Conservation (phyloP, 345 rosid genomes). For the Moringa oleifera region DNA sequence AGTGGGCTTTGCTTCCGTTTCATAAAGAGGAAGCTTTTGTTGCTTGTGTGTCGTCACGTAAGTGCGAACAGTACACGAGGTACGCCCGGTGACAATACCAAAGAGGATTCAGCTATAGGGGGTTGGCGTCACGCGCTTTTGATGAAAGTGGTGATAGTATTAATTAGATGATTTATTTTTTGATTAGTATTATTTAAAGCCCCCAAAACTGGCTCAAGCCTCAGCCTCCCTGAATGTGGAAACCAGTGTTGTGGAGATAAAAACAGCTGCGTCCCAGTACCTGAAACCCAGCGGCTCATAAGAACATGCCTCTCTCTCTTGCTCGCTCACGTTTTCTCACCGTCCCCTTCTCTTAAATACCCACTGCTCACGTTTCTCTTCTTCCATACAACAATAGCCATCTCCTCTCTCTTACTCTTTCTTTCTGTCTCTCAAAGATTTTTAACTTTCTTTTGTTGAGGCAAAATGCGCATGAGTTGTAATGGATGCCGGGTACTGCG, state of each 20-base stretch:
- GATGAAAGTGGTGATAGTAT: constrained; percentile 2
- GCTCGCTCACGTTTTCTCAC: too few relatives aligned
- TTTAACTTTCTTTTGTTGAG: neutral
- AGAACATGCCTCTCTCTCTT: neutral
- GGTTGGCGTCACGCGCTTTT: constrained; percentile 5
- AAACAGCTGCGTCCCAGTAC: constrained; percentile 34
- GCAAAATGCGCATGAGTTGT: constrained; percentile 86
- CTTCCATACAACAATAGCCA: constrained; percentile 3
- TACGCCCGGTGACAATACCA: constrained; percentile 6
- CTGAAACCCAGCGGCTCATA: constrained; percentile 34
- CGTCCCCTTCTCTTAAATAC: constrained; percentile 7
- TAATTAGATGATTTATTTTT: neutral
- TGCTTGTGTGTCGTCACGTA: neutral
- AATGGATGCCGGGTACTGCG: constrained; percentile 97
- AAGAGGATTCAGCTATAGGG: neutral
- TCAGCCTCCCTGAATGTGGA: constrained; percentile 30
- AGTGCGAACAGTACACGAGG: constrained; percentile 4
- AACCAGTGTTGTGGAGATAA: constrained; percentile 30
- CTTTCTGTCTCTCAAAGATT: neutral
- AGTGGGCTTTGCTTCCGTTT: constrained; percentile 9
- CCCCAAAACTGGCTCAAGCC: neutral
- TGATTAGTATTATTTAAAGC: neutral
- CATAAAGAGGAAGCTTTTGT: constrained; percentile 1
- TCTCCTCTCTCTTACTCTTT: constrained; percentile 2
- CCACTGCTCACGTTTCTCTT: constrained; percentile 2